phyloP scores from a whole-genome alignment of 768 basidiomycete species.

The Suillus lakei region DNA sequence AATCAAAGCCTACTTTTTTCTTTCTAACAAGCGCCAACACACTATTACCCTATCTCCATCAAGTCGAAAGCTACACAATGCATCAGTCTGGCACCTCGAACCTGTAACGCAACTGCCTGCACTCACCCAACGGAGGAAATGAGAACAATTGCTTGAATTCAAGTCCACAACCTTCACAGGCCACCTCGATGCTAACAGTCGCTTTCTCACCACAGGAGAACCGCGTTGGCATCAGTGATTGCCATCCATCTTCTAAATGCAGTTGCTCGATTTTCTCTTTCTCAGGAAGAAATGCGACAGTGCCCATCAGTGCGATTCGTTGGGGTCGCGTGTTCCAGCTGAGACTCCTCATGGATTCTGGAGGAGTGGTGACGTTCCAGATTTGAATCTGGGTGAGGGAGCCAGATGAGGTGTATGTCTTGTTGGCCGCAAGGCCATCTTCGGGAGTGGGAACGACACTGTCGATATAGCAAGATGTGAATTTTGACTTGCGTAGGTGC shows the following conservation, averaged over 20 bases:
- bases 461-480: constrained; percentile 21
- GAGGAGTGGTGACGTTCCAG: constrained; percentile 19
- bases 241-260: constrained; percentile 10
- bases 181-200: constrained; percentile 16
- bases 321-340: constrained; percentile 20
- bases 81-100: background rate
- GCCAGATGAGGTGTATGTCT: constrained; percentile 18
- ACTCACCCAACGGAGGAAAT: constrained; percentile 21
- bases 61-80: background rate
- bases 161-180: constrained; percentile 16
- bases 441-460: constrained; percentile 15
- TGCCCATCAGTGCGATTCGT: constrained; percentile 18
- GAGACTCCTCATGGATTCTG: constrained; percentile 7
- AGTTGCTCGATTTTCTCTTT: constrained; percentile 10
- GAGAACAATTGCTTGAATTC: constrained; percentile 22
- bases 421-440: constrained; percentile 13
- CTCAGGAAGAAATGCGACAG: constrained; percentile 11
- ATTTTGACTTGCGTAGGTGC: constrained; percentile 13
- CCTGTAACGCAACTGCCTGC: background rate
- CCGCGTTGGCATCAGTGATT: constrained; percentile 10
- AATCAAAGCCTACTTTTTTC: too few species aligned
- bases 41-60: background rate
- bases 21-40: too few species aligned
- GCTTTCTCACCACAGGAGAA: constrained; percentile 14
- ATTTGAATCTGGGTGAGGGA: constrained; percentile 21